Percentiles rank a stretch among this genome's conserved stretches.
These are phyloP conservation scores for Cladophialophora bantiana DNA, from an alignment of 2,329 filamentous ascomycete species.

Conservation along the genomic window DNA sequence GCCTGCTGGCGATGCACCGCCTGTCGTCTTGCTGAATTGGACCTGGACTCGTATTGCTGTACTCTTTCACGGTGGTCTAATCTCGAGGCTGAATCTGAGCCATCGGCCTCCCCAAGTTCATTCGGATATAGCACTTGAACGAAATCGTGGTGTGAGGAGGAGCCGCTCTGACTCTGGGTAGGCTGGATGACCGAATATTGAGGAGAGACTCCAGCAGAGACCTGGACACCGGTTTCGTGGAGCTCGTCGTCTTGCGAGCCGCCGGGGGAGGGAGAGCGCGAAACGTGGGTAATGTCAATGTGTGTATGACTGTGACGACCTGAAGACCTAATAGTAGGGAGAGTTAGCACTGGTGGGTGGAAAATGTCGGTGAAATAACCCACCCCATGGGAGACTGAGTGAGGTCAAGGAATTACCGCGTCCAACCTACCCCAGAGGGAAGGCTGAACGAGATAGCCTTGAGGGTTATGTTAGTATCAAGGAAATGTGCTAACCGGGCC, in stretches of 20 bases:
- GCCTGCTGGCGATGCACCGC: conserved; percentile 49
- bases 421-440: conserved; percentile 36
- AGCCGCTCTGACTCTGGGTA: conserved; percentile 38
- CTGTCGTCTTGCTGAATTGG: conserved; percentile 49
- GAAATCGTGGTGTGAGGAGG: conserved; percentile 39
- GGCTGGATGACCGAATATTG: conserved; percentile 37
- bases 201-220: conserved; percentile 46
- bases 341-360: conserved; percentile 30
- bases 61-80: conserved; percentile 31
- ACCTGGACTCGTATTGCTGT: conserved; percentile 34
- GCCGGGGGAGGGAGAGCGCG: conserved; percentile 50
- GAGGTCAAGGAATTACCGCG: conserved; percentile 41
- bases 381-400: conserved; percentile 40
- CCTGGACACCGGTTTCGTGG: conserved; percentile 50
- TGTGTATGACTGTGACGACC: conserved; percentile 54
- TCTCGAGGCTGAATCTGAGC: conserved; percentile 53
- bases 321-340: conserved; percentile 25
- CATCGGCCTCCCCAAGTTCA: conserved; percentile 50
- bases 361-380: conserved; percentile 27
- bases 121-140: conserved; percentile 48
- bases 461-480: conserved; percentile 39
- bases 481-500: conserved; percentile 38
- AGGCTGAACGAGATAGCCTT: conserved; percentile 42
- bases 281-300: conserved; percentile 48
- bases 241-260: conserved; percentile 54